phyloP scores from a whole-genome alignment of 2,329 filamentous ascomycete genomes.

The Curvularia spicifera region DNA sequence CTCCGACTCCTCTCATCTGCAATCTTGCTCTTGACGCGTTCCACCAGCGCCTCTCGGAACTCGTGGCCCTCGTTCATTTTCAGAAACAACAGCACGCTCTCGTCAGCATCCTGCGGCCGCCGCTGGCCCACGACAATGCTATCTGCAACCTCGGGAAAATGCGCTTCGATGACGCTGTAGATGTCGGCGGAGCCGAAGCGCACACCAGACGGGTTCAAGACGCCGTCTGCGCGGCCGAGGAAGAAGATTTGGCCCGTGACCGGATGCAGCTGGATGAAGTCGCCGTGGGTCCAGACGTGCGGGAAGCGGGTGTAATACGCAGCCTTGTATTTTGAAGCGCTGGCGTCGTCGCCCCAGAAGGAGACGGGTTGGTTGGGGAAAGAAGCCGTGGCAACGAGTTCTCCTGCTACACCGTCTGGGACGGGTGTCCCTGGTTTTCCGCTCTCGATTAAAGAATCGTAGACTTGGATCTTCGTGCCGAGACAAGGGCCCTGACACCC shows the following conservation, averaged over 20 bases:
- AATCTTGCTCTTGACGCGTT: conserved; percentile 69
- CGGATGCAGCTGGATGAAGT: conserved; percentile 76
- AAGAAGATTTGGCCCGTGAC: conserved; percentile 69
- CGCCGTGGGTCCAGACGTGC: conserved; percentile 80
- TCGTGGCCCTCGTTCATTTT: conserved; percentile 63
- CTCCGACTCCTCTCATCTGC: conserved; percentile 70
- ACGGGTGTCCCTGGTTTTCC: conserved; percentile 59
- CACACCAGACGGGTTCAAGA: conserved; percentile 79
- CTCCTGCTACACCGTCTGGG: conserved; percentile 71
- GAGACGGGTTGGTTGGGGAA: conserved; percentile 76
- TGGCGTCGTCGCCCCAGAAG: conserved; percentile 54
- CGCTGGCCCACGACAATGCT: conserved; percentile 82
- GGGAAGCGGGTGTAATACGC: conserved; percentile 57
- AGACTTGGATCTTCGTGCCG: conserved; percentile 64
- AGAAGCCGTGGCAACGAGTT: conserved; percentile 71
- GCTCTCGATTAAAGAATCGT: conserved; percentile 60
- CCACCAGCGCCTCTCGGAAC: conserved; percentile 54
- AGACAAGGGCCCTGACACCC: conserved; percentile 62
- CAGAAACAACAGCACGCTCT: conserved; percentile 66
- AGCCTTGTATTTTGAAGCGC: conserved; percentile 53
- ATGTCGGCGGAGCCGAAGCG: conserved; percentile 82
- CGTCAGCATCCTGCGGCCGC: conserved; percentile 64
- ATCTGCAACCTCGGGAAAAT: conserved; percentile 71
- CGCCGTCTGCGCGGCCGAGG: conserved; percentile 75
- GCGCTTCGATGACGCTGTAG: conserved; percentile 73